Conservation (phyloP, 208 protist species). For the Acanthamoeba triangularis region DNA sequence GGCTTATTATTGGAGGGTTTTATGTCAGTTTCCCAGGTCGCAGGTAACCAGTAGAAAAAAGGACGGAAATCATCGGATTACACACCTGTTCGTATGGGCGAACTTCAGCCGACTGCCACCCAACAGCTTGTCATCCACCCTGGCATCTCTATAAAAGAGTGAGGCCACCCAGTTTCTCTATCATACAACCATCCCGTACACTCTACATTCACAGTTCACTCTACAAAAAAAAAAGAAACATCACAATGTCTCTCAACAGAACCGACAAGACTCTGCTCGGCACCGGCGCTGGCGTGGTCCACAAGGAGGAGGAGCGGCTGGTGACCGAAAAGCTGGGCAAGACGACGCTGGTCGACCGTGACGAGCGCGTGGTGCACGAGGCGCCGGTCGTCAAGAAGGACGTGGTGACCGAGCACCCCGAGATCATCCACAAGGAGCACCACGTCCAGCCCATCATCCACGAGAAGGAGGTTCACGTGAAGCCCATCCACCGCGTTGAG, state of each 20-base stretch:
- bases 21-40: too few relatives aligned
- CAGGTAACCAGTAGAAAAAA: background rate
- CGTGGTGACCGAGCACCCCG: background rate
- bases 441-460: constrained; percentile 40
- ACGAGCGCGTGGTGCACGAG: background rate
- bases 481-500: constrained; percentile 1
- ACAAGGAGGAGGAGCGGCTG: background rate
- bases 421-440: constrained; percentile 12
- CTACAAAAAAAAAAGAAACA: background rate
- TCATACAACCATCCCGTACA: background rate
- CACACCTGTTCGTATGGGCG: background rate
- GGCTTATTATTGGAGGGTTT: too few relatives aligned
- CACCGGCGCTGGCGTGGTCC: too few relatives aligned
- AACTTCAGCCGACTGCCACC: background rate
- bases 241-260: background rate
- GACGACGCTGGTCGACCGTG: background rate
- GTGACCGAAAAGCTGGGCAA: background rate
- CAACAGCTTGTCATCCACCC: background rate
- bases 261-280: constrained; percentile 17
- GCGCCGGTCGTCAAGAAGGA: constrained; percentile 36
- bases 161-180: background rate
- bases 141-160: background rate
- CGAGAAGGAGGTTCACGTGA: background rate
- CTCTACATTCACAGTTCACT: too few relatives aligned
- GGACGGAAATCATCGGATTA: background rate